Conservation (phyloP, 2,329 filamentous ascomycete species). For the Aspergillus ibericus region DNA sequence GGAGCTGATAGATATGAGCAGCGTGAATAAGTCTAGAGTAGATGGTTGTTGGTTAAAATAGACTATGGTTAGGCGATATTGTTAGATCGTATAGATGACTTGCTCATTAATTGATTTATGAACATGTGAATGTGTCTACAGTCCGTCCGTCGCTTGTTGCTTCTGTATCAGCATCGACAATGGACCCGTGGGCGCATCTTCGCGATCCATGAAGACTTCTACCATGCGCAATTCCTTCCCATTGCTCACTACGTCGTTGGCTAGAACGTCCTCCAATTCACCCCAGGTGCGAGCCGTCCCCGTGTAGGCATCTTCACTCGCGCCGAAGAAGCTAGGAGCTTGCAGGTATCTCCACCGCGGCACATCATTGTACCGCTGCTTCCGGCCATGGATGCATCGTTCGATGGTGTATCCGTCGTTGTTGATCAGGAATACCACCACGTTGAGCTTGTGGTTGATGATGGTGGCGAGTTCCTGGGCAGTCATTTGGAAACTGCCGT, state of each 20-base stretch:
- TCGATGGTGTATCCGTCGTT: constrained; percentile 13
- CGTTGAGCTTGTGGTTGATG: constrained; percentile 53
- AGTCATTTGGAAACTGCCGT: constrained; percentile 66
- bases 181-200: background rate
- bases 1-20: background rate
- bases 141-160: background rate
- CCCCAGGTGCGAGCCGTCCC: background rate
- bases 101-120: too few relatives aligned
- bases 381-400: constrained; percentile 8
- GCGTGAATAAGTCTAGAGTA: too few relatives aligned
- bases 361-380: constrained; percentile 29
- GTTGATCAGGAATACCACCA: constrained; percentile 9
- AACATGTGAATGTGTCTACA: too few relatives aligned
- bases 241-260: background rate
- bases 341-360: constrained; percentile 27
- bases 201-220: background rate
- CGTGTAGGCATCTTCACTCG: background rate
- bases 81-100: too few relatives aligned
- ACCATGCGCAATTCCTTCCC: background rate
- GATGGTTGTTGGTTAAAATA: too few relatives aligned
- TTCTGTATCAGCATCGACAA: background rate
- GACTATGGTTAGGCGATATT: too few relatives aligned
- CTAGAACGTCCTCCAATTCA: background rate
- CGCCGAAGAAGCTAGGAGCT: background rate
- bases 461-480: constrained; percentile 67